These are phyloP conservation scores for Metarhizium sp. DNA, from an alignment of 2,329 filamentous ascomycete species.

Conservation along the genomic window DNA sequence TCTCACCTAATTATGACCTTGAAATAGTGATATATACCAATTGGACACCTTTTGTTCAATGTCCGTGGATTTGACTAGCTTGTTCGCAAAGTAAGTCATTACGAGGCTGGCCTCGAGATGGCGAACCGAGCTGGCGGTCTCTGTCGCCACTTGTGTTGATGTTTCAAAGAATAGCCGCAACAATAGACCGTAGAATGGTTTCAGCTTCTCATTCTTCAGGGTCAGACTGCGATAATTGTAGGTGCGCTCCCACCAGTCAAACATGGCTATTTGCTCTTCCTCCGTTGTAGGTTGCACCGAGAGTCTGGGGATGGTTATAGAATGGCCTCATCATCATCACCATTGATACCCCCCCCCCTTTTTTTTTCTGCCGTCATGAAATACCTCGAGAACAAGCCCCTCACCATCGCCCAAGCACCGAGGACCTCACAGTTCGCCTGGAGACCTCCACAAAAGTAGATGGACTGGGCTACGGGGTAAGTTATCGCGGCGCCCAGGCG, in stretches of 20 bases:
- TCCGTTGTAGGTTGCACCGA: too few species aligned
- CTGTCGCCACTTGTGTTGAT: not conserved
- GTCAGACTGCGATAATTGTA: not conserved
- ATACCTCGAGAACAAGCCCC: too few species aligned
- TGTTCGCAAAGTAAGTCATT: not conserved
- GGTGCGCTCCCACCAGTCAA: not conserved
- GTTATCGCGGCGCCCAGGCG: too few species aligned
- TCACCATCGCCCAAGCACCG: too few species aligned
- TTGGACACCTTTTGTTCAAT: too few species aligned
- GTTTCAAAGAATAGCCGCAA: not conserved
- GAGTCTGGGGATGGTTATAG: too few species aligned
- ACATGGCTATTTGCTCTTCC: not conserved
- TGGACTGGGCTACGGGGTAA: too few species aligned
- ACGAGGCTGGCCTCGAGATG: not conserved
- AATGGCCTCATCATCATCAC: not conserved
- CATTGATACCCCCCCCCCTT: not conserved
- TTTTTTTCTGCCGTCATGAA: too few species aligned
- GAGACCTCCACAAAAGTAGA: too few species aligned
- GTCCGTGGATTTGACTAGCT: not conserved
- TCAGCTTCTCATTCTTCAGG: not conserved
- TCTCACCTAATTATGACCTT: too few species aligned
- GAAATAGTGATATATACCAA: too few species aligned
- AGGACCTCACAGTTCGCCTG: too few species aligned
- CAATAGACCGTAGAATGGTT: not conserved
- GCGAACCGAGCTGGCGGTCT: not conserved